Conservation (phyloP, 2,329 filamentous ascomycete genomes). For the Monosporascus sp. region DNA sequence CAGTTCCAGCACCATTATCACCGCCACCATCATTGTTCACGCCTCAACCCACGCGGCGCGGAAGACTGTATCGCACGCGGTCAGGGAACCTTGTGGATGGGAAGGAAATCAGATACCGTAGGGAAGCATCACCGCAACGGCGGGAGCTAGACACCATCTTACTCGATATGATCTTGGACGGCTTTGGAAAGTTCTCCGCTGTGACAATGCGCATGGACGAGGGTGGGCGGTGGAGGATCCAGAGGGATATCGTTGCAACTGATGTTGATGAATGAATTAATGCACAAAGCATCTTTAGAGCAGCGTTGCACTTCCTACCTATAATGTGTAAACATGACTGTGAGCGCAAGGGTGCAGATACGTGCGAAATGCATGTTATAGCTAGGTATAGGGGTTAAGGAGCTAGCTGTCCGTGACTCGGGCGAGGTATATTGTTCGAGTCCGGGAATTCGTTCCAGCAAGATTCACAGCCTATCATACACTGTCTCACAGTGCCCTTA, state of each 20-base stretch:
- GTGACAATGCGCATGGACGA: constrained; percentile 33
- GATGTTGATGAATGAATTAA: constrained; percentile 9
- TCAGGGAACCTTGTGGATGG: constrained; percentile 21
- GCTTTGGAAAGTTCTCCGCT: constrained; percentile 26
- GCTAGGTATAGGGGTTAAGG: too few species aligned
- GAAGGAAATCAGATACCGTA: constrained; percentile 17
- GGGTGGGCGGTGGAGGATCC: constrained; percentile 37
- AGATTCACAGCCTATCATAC: too few species aligned
- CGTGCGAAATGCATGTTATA: too few species aligned
- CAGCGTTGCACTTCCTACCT: too few species aligned
- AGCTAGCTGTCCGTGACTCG: too few species aligned
- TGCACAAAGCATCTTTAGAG: background rate
- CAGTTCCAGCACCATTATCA: background rate
- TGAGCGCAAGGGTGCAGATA: too few species aligned
- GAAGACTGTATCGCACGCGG: constrained; percentile 19
- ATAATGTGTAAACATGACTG: too few species aligned
- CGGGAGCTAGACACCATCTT: constrained; percentile 25
- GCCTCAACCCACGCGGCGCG: constrained; percentile 5
- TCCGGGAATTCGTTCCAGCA: too few species aligned
- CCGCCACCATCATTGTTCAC: background rate
- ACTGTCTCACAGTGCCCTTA: too few species aligned
- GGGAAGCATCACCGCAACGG: background rate
- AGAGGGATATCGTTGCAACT: constrained; percentile 1
- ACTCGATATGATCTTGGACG: constrained; percentile 31
- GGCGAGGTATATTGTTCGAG: too few species aligned